These are phyloP conservation scores for Hydrangea macrophylla DNA, from an alignment of 148 eudicot genomes.

Conservation along the genomic window DNA sequence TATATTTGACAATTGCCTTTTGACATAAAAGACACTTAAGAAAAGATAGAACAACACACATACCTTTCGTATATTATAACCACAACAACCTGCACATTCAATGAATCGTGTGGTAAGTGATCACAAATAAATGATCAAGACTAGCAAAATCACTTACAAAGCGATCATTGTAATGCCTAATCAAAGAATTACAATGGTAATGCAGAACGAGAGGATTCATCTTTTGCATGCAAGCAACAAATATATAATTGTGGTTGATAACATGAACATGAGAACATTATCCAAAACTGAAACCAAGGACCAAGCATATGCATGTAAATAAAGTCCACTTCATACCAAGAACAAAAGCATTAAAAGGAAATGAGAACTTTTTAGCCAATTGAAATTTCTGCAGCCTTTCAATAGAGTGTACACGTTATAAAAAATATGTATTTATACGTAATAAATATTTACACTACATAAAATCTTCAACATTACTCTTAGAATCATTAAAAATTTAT, in stretches of 20 bases:
- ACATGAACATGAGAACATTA: not conserved
- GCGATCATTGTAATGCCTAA: too few relatives aligned
- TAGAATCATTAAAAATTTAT: not conserved
- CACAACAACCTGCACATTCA: constrained; percentile 35
- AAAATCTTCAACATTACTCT: not conserved
- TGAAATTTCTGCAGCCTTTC: too few relatives aligned
- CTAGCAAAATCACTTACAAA: not conserved
- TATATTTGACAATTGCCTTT: not conserved
- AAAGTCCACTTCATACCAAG: too few relatives aligned
- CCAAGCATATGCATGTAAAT: too few relatives aligned
- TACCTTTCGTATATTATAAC: constrained; percentile 44
- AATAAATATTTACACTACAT: not conserved
- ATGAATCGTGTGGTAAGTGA: constrained; percentile 12
- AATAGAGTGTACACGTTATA: not conserved
- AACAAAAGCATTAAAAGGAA: too few relatives aligned
- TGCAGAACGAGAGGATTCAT: not conserved
- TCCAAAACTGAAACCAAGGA: not conserved
- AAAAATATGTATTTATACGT: not conserved
- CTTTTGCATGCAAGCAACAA: not conserved
- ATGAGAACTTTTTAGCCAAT: too few relatives aligned
- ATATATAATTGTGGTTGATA: not conserved
- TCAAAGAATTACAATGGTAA: not conserved
- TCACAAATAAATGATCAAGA: constrained; percentile 1
- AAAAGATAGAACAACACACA: not conserved
- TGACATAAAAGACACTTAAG: not conserved